Evolutionary conservation across 1,139 yeast genomes (phyloP), one percentile per base, ranked within the genome.

Genomic region (Candida frijolesensis): DNA sequence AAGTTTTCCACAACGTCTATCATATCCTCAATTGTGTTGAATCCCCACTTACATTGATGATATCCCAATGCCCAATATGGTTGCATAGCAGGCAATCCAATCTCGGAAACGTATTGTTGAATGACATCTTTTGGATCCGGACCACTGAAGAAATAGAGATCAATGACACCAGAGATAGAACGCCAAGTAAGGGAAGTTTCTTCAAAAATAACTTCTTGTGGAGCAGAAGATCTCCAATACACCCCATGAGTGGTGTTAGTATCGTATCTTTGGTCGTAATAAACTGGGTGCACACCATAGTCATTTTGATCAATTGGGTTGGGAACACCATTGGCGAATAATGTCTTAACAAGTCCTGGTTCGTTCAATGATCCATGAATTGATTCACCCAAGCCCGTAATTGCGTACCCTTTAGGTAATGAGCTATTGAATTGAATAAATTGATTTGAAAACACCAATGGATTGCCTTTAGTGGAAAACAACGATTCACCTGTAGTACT

Each of bases 321-420:
- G 44, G 59, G 63, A 12, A 52, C 59, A 48, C 61, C 66, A 51
- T 60, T 61, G 11, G 64, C 63, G 43, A 44, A 62, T 44, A 62
- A 58, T 46, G 63, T 66, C 54, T 53, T 71, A 57, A 60, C 68
- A 4, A 61, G 58, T 42, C 66, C 69, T 2, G 70, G 71, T 37
- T 52, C 56, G 49, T 63, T 61, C 35, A 62, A 54, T 19, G 64
- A 62, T 2, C 69, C 70, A 42, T 63, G 68, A 45, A 69, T 61
- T 2, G 67, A 59, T 51, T 69, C 73, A 22, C 73, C 74, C 12
- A 69, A 57, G 1, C 74, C 73, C 37, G 64, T 59, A 27, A 66
- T 56, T 16, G 60, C 57, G 50, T 68, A 68, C n/a, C 60, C 63
- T 38, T 57, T 42, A 2, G 71, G 71, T 39, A 67, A 56, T 10